A percentile compares a stretch with the other conserved stretches of the same genome.
Evolutionary conservation across 1,284 basidiomycete genomes (phyloP).

Genomic region (Cystobasidiaceae sp.): DNA sequence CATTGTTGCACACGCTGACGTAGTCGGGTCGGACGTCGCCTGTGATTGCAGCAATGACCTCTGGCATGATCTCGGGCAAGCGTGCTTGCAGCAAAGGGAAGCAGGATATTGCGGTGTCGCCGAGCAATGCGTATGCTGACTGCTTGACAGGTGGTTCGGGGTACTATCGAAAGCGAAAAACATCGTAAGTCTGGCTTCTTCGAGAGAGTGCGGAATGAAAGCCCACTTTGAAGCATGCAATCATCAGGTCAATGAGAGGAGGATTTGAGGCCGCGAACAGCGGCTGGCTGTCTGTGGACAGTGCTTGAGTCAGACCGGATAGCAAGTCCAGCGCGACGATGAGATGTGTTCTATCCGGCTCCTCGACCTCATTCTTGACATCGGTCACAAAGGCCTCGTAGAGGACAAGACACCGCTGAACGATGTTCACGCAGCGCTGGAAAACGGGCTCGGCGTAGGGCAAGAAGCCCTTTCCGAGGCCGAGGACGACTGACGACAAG

Average conservation of each 20-base stretch:
- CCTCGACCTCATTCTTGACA: conserved; percentile 55
- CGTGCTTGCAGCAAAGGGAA: conserved; percentile 77
- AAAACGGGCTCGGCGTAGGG: conserved; percentile 89
- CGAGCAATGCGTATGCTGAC: conserved; percentile 92
- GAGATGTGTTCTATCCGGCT: conserved; percentile 91
- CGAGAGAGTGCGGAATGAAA: background rate
- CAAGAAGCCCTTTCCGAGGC: conserved; percentile 84
- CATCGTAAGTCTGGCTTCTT: background rate
- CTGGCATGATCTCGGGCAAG: conserved; percentile 80
- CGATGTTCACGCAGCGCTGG: conserved; percentile 81
- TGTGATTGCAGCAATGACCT: conserved; percentile 83
- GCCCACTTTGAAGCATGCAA: conserved; percentile 68
- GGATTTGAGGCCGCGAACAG: conserved; percentile 61
- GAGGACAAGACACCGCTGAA: conserved; percentile 69
- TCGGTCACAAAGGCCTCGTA: conserved; percentile 53
- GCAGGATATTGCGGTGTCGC: conserved; percentile 95
- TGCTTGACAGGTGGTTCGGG: conserved; percentile 92
- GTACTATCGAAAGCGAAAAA: conserved; percentile 52
- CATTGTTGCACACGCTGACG: conserved; percentile 96
- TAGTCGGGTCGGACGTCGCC: conserved; percentile 85
- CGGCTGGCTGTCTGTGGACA: conserved; percentile 69
- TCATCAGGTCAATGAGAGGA: conserved; percentile 69
- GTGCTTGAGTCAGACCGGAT: conserved; percentile 90
- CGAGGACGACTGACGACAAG: conserved; percentile 93
- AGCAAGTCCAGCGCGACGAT: conserved; percentile 95